These are phyloP conservation scores for Chamaecrista fasciculata DNA, from an alignment of 306 rosid species.

Conservation along the genomic window DNA sequence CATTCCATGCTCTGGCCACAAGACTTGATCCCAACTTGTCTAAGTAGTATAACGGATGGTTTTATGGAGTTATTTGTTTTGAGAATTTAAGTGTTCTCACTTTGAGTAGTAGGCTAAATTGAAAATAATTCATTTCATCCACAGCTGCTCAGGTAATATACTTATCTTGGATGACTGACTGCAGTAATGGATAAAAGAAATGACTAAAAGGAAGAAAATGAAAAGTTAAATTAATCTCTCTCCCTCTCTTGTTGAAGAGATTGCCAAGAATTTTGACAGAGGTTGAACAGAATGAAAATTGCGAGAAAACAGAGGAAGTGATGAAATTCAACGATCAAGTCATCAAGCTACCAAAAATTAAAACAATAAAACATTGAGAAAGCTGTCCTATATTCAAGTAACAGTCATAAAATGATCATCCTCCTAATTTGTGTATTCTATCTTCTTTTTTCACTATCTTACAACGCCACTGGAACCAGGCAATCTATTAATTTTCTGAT, in stretches of 20 bases:
- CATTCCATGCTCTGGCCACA: background rate
- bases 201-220: too few relatives aligned
- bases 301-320: background rate
- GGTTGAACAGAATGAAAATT: background rate
- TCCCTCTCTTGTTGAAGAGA: too few relatives aligned
- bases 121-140: background rate
- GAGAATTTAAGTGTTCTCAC: too few relatives aligned
- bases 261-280: too few relatives aligned
- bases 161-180: background rate
- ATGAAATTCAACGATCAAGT: background rate
- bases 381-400: background rate
- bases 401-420: background rate
- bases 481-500: conserved; percentile 47
- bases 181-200: background rate
- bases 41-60: background rate
- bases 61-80: background rate
- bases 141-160: background rate
- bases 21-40: background rate
- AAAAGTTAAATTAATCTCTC: too few relatives aligned
- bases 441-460: conserved; percentile 17
- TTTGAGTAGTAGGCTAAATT: background rate
- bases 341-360: background rate
- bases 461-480: conserved; percentile 80
- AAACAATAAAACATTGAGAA: background rate
- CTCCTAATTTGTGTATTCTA: conserved; percentile 5